phyloP scores from a whole-genome alignment of 202 grass and related monocot species.

The Miscanthus sacchariflorus region DNA sequence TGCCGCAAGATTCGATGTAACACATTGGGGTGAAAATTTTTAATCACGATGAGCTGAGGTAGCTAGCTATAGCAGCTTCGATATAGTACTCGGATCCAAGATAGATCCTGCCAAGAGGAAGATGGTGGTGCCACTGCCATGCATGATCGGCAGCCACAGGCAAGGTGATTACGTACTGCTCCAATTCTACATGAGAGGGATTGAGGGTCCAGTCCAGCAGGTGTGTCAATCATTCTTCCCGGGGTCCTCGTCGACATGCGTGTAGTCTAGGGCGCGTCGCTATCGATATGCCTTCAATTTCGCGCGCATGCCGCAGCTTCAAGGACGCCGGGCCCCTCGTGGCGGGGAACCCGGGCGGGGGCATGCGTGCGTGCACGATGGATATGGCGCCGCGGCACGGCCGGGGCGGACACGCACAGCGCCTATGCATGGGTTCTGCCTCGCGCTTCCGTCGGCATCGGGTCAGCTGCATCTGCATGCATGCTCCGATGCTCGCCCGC shows the following conservation, averaged over 20 bases:
- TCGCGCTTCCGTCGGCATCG: slow-evolving; percentile 47
- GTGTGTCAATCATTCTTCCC: slow-evolving; percentile 17
- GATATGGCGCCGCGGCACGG: slow-evolving; percentile 7
- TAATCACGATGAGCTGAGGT: no score
- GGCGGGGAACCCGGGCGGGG: background rate
- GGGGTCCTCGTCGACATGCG: background rate
- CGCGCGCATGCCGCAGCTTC: background rate
- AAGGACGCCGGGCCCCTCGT: background rate
- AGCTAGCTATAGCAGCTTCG: no score
- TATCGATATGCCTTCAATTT: slow-evolving; percentile 4
- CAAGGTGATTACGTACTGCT: no score
- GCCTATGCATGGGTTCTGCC: background rate
- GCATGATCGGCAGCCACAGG: no score
- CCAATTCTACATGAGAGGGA: background rate
- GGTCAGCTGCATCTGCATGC: slow-evolving; percentile 14
- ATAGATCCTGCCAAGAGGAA: no score
- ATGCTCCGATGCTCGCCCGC: background rate
- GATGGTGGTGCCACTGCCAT: no score
- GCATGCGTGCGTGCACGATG: slow-evolving; percentile 11
- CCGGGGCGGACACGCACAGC: slow-evolving; percentile 22
- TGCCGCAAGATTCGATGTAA: no score
- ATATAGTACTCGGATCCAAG: no score
- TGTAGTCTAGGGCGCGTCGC: background rate
- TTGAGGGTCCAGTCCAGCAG: no score
- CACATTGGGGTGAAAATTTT: no score